Evolutionary conservation across 2,329 filamentous ascomycete genomes (phyloP).

Genomic region (Pseudocercospora eumusae): DNA sequence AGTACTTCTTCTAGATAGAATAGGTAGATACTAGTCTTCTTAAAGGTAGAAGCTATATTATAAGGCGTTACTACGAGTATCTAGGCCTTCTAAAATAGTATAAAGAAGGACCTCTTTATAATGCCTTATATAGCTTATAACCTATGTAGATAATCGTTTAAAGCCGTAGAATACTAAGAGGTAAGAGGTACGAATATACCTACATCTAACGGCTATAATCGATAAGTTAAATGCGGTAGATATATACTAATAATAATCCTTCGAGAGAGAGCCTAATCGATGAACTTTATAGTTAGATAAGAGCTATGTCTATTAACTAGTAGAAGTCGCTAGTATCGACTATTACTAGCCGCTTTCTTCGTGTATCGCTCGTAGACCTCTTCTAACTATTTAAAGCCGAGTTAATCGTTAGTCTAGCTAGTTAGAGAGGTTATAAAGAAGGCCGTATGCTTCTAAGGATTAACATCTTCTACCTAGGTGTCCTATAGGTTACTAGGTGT

Average conservation of each 20-base stretch:
- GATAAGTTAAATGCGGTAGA: neutral
- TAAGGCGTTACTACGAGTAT: neutral
- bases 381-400: neutral
- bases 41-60: neutral
- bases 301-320: neutral
- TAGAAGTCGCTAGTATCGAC: neutral
- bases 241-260: neutral
- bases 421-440: no score
- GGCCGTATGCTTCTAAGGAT: no score
- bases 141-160: neutral
- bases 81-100: neutral
- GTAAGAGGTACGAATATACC: neutral
- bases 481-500: no score
- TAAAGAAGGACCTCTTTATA: neutral
- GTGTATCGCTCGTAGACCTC: neutral
- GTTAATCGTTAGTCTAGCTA: neutral
- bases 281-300: neutral
- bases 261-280: neutral
- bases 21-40: neutral
- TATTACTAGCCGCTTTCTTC: neutral
- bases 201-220: neutral
- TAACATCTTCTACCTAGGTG: no score
- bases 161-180: neutral
- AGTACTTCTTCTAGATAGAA: neutral
- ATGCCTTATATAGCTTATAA: neutral